Percentiles rank a stretch among this genome's conserved stretches.
Evolutionary conservation across 1,139 yeast genomes (phyloP).

Genomic region (Candida albicans): DNA sequence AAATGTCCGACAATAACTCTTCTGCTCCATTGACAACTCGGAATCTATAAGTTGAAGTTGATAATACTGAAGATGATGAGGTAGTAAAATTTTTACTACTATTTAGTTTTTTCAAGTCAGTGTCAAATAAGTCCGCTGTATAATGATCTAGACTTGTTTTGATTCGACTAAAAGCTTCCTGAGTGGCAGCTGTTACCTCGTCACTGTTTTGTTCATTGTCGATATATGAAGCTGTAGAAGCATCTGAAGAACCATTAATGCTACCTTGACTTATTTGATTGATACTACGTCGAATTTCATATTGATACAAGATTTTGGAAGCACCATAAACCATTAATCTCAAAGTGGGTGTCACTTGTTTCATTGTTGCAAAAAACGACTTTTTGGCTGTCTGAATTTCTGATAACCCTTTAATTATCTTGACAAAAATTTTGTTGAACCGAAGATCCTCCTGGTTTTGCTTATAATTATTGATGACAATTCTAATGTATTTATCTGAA

Average conservation of each 20-base stretch:
- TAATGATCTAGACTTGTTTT: conserved; percentile 16
- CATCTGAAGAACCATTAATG: neutral
- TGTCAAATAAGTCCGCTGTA: conserved; percentile 8
- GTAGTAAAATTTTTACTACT: neutral
- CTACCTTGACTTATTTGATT: neutral
- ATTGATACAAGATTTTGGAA: conserved; percentile 28
- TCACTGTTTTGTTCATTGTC: neutral
- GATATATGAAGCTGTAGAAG: conserved; percentile 10
- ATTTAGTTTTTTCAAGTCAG: neutral
- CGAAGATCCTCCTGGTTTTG: conserved; percentile 29
- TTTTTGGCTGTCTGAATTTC: conserved; percentile 28
- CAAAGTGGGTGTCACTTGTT: conserved; percentile 22
- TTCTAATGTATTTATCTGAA: conserved; percentile 33
- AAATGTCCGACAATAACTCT: conserved; percentile 37
- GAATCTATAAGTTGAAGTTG: conserved; percentile 9
- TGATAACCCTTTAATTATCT: conserved; percentile 39
- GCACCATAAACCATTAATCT: conserved; percentile 33
- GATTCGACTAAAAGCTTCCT: conserved; percentile 6
- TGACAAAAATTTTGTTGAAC: conserved; percentile 34
- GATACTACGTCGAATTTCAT: conserved; percentile 16
- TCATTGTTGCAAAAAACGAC: conserved; percentile 26
- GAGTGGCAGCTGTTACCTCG: conserved; percentile 6
- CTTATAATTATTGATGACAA: conserved; percentile 25
- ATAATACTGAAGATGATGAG: conserved; percentile 6
- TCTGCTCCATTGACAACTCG: conserved; percentile 24